Evolutionary conservation across 2,329 filamentous ascomycete genomes (phyloP).

Genomic region (Pezizomycotina sp.): DNA sequence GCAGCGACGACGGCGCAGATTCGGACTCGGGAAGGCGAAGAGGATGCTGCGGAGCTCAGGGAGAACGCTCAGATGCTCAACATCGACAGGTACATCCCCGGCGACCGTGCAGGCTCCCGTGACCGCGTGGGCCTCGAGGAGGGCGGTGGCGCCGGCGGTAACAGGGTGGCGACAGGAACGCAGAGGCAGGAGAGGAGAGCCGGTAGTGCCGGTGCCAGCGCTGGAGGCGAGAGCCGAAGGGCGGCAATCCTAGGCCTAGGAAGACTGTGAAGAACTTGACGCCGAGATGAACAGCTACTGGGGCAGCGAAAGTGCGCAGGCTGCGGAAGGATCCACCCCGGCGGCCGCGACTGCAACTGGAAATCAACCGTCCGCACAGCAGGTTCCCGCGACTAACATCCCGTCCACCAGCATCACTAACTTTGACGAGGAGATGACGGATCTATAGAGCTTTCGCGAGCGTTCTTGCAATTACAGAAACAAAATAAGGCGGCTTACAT

Average conservation of each 20-base stretch:
- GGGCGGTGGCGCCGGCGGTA: constrained; percentile 19
- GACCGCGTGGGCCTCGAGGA: constrained; percentile 16
- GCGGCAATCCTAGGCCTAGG: constrained; percentile 45
- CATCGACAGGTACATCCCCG: constrained; percentile 67
- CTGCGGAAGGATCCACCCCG: no score
- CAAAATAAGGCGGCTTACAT: no score
- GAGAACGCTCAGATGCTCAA: constrained; percentile 38
- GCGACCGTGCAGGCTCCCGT: constrained; percentile 32
- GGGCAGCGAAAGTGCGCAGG: no score
- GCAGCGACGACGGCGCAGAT: constrained; percentile 23
- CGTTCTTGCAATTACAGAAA: no score
- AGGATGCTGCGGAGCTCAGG: constrained; percentile 21
- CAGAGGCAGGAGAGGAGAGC: constrained; percentile 10
- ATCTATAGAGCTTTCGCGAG: no score
- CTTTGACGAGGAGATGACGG: no score
- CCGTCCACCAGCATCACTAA: no score
- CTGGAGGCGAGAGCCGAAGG: constrained; percentile 28
- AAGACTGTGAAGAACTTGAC: constrained; percentile 89
- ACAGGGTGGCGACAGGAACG: constrained; percentile 18
- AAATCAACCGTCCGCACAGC: no score
- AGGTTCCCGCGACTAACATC: no score
- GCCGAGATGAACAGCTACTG: constrained; percentile 97
- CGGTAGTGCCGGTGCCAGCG: constrained; percentile 19
- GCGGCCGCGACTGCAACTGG: no score
- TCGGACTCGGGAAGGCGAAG: no score